A percentile compares a stretch with the other conserved stretches of the same genome.
Conservation (phyloP, 768 basidiomycete genomes). For the Tulasnella sp. region DNA sequence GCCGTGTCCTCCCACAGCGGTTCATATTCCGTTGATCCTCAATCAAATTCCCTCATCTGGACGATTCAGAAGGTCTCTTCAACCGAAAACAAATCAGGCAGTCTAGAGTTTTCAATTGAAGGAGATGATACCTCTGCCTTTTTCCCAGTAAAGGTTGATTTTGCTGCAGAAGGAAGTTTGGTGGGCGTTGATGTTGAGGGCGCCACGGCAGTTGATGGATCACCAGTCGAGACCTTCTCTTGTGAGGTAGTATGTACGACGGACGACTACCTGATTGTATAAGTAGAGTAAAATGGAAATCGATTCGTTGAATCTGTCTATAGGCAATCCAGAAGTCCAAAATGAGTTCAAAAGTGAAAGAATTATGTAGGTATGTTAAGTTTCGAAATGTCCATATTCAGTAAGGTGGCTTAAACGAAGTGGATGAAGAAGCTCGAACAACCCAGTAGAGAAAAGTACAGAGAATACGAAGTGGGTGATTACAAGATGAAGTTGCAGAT, state of each 20-base stretch:
- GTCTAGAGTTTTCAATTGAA: conserved; percentile 78
- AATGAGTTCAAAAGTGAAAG: neutral
- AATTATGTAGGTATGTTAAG: neutral
- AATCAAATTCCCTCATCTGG: conserved; percentile 77
- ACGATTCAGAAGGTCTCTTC: conserved; percentile 53
- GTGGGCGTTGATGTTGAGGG: conserved; percentile 54
- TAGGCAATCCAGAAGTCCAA: neutral
- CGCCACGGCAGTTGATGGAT: conserved; percentile 41
- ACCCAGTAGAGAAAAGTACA: neutral
- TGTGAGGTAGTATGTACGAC: conserved; percentile 39
- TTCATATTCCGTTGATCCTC: conserved; percentile 71
- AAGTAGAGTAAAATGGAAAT: conserved; percentile 7
- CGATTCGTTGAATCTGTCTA: neutral
- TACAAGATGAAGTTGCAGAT: too few relatives aligned
- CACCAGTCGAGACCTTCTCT: conserved; percentile 40
- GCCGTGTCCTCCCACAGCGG: conserved; percentile 58
- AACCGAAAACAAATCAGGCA: conserved; percentile 57
- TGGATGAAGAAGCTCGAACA: neutral
- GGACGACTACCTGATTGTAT: conserved; percentile 40
- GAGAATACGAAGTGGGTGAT: neutral
- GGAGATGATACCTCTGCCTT: conserved; percentile 74
- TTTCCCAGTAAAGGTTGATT: conserved; percentile 83
- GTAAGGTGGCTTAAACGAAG: neutral
- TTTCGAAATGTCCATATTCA: neutral
- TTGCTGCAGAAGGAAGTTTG: conserved; percentile 68